These are phyloP conservation scores for Themeda triandra DNA, from an alignment of 176 grass and related monocot species.

Conservation along the genomic window DNA sequence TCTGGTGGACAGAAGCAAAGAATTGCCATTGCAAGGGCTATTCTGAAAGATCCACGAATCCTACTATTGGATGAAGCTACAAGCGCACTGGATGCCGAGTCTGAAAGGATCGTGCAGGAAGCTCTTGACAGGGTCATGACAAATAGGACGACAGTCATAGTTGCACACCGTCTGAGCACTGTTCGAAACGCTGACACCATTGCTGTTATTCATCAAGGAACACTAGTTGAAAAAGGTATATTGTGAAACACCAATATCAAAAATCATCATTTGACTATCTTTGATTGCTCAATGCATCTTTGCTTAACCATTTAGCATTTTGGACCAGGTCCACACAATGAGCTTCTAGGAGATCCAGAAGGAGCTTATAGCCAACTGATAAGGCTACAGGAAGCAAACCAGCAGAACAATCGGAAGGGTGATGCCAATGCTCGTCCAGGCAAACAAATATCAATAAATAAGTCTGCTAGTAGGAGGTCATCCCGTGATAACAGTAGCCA, in stretches of 20 bases:
- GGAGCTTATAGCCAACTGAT: slow-evolving; percentile 89
- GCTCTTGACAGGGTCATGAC: slow-evolving; percentile 84
- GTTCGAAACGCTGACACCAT: slow-evolving; percentile 82
- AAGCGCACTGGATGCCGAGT: slow-evolving; percentile 82
- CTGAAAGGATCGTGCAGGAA: slow-evolving; percentile 82
- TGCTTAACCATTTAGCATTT: slow-evolving; percentile 26
- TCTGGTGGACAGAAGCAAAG: slow-evolving; percentile 97
- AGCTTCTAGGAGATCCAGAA: slow-evolving; percentile 68
- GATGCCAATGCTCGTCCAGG: slow-evolving; percentile 43
- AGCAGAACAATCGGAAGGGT: slow-evolving; percentile 37
- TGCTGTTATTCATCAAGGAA: slow-evolving; percentile 75
- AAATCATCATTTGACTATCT: background rate
- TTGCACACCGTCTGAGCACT: slow-evolving; percentile 85
- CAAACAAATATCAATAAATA: slow-evolving; percentile 56
- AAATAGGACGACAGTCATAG: slow-evolving; percentile 80
- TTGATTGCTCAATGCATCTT: slow-evolving; percentile 3
- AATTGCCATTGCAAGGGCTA: slow-evolving; percentile 91
- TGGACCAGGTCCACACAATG: slow-evolving; percentile 63
- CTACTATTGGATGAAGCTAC: slow-evolving; percentile 91
- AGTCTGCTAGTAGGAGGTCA: slow-evolving; percentile 54
- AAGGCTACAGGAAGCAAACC: slow-evolving; percentile 69
- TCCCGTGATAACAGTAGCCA: slow-evolving; percentile 66
- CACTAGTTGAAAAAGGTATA: slow-evolving; percentile 81
- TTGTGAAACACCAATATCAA: background rate
- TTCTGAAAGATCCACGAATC: slow-evolving; percentile 90